Percentiles rank a stretch among this genome's conserved stretches.
These are phyloP conservation scores for Fusarium succisae DNA, from an alignment of 2,329 filamentous ascomycete species.

Conservation along the genomic window DNA sequence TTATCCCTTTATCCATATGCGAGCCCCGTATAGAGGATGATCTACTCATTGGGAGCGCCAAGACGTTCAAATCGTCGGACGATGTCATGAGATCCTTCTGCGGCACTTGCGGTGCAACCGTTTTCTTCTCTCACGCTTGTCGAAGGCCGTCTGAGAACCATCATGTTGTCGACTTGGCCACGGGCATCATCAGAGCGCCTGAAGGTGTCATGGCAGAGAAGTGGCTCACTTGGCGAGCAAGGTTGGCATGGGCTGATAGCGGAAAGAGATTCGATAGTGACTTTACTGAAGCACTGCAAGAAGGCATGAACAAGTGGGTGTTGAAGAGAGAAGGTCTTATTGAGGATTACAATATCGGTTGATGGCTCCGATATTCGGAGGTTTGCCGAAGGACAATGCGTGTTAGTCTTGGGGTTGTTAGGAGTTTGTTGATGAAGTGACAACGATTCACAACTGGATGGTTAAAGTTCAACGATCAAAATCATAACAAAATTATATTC, in stretches of 20 bases:
- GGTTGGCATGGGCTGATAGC: slow-evolving; percentile 46
- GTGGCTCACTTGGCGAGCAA: slow-evolving; percentile 59
- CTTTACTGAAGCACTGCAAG: slow-evolving; percentile 48
- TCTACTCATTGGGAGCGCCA: slow-evolving; percentile 55
- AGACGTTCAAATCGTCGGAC: slow-evolving; percentile 52
- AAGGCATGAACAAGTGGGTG: slow-evolving; percentile 53
- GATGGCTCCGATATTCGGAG: slow-evolving; percentile 32
- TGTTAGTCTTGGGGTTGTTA: neutral
- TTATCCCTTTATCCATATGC: slow-evolving; percentile 50
- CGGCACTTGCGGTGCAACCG: slow-evolving; percentile 56
- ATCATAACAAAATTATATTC: neutral
- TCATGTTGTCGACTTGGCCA: slow-evolving; percentile 54
- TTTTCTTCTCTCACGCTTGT: slow-evolving; percentile 48
- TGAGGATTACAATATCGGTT: slow-evolving; percentile 43
- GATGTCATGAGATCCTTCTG: slow-evolving; percentile 56
- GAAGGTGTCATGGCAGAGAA: slow-evolving; percentile 55
- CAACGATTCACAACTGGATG: neutral
- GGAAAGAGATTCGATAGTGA: slow-evolving; percentile 50
- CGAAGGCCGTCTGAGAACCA: slow-evolving; percentile 44
- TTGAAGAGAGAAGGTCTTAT: slow-evolving; percentile 47
- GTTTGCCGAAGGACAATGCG: slow-evolving; percentile 18
- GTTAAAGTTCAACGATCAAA: no score
- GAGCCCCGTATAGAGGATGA: slow-evolving; percentile 50
- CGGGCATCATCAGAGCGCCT: slow-evolving; percentile 55
- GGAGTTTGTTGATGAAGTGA: slow-evolving; percentile 2